phyloP scores from a whole-genome alignment of 495 filamentous ascomycete genomes.

The Astrothelium subdiscretum region DNA sequence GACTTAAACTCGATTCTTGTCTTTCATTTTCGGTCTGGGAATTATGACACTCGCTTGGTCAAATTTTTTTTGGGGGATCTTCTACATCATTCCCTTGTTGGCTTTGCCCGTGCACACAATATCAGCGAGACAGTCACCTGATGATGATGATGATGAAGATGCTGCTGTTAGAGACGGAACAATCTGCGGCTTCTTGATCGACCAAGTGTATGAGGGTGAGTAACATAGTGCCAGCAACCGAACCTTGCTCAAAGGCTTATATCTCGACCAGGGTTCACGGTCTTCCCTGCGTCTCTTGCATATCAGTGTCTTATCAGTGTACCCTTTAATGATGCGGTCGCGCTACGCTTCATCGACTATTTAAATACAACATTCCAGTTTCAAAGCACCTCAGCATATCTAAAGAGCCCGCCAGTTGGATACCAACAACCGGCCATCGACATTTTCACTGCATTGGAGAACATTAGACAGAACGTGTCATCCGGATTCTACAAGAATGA shows the following conservation, averaged over 20 bases:
- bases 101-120: neutral
- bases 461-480: slow-evolving; percentile 32
- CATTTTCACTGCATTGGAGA: slow-evolving; percentile 34
- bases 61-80: neutral
- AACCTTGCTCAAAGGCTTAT: no score
- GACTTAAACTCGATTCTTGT: no score
- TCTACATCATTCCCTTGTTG: neutral
- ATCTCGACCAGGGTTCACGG: no score
- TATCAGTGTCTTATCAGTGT: slow-evolving; percentile 43
- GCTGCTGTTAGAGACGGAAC: neutral
- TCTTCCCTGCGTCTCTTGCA: slow-evolving; percentile 18
- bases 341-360: slow-evolving; percentile 40
- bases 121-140: neutral
- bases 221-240: no score
- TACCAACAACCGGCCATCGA: slow-evolving; percentile 46
- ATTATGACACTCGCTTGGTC: neutral
- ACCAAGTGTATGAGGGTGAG: neutral
- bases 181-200: neutral
- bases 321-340: slow-evolving; percentile 43
- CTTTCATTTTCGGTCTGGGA: neutral
- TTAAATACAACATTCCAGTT: slow-evolving; percentile 46
- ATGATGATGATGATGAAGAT: neutral
- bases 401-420: slow-evolving; percentile 42
- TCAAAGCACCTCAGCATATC: slow-evolving; percentile 42
- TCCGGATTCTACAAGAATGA: slow-evolving; percentile 32